Percentiles rank a stretch among this genome's conserved stretches.
Evolutionary conservation across 352 stramenopile species (phyloP).

Genomic region (Globisporangium irregulare): DNA sequence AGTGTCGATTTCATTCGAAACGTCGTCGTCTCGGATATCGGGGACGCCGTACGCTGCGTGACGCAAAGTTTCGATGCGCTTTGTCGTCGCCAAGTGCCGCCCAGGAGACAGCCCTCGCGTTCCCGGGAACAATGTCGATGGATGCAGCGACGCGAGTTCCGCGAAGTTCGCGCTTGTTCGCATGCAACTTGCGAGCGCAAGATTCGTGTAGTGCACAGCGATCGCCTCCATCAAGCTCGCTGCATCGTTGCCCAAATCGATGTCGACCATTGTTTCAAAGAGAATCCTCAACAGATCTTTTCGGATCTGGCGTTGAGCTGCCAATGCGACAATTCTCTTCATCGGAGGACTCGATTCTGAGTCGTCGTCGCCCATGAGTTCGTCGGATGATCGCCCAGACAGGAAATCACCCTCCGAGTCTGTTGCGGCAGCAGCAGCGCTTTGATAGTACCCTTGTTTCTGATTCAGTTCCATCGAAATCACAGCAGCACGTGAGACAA

Average conservation of each 20-base stretch:
- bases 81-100: slow-evolving; percentile 71
- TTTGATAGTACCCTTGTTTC: slow-evolving; percentile 6
- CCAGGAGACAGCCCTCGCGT: slow-evolving; percentile 76
- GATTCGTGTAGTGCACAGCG: slow-evolving; percentile 50
- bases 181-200: slow-evolving; percentile 45
- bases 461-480: slow-evolving; percentile 52
- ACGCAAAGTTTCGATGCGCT: slow-evolving; percentile 74
- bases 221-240: slow-evolving; percentile 53
- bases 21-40: slow-evolving; percentile 44
- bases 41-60: slow-evolving; percentile 73
- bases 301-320: slow-evolving; percentile 44
- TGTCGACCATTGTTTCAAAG: slow-evolving; percentile 72
- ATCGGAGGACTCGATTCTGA: slow-evolving; percentile 22
- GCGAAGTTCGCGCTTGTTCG: slow-evolving; percentile 63
- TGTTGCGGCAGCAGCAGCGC: not conserved
- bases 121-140: slow-evolving; percentile 71
- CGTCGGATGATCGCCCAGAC: slow-evolving; percentile 12
- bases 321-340: slow-evolving; percentile 46
- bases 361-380: slow-evolving; percentile 19
- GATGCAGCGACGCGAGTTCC: slow-evolving; percentile 64
- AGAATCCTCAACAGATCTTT: slow-evolving; percentile 59
- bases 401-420: slow-evolving; percentile 7
- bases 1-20: slow-evolving; percentile 59
- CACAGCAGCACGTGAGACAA: slow-evolving; percentile 55
- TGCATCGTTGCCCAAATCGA: slow-evolving; percentile 65